phyloP scores from a whole-genome alignment of 2,329 filamentous ascomycete genomes.

The Epichloe uncinata region DNA sequence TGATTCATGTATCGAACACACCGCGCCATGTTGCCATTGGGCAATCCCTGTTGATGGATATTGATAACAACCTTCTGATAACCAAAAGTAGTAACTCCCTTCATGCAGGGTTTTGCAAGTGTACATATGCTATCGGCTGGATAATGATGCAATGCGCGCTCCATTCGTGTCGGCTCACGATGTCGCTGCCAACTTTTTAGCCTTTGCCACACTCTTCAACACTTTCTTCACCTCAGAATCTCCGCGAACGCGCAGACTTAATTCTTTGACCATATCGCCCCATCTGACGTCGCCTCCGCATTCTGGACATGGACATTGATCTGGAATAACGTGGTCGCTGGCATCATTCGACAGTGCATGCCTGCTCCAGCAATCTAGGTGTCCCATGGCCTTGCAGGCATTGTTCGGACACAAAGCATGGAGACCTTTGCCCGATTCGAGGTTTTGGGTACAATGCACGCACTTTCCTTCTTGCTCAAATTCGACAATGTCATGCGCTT shows the following conservation, averaged over 20 bases:
- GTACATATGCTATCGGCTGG: too few relatives aligned
- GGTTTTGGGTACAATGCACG: slow-evolving; percentile 33
- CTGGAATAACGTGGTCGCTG: slow-evolving; percentile 45
- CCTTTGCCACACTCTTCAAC: slow-evolving; percentile 36
- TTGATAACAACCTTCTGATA: neutral
- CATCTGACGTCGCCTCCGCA: slow-evolving; percentile 54
- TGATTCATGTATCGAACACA: too few relatives aligned
- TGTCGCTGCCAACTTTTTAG: slow-evolving; percentile 10
- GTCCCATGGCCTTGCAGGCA: slow-evolving; percentile 42
- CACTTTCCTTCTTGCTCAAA: slow-evolving; percentile 45
- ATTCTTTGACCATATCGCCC: slow-evolving; percentile 69
- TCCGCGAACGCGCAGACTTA: slow-evolving; percentile 61
- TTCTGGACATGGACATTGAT: slow-evolving; percentile 54
- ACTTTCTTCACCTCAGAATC: slow-evolving; percentile 56
- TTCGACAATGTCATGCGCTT: slow-evolving; percentile 37
- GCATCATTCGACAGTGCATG: slow-evolving; percentile 31
- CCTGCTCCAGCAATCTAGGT: slow-evolving; percentile 45
- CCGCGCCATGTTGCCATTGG: neutral
- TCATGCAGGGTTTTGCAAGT: too few relatives aligned
- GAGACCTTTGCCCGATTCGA: slow-evolving; percentile 36
- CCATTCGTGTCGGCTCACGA: neutral
- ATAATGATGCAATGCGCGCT: too few relatives aligned
- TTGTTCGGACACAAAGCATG: slow-evolving; percentile 42
- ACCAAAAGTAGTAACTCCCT: too few relatives aligned
- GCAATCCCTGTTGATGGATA: neutral